These are phyloP conservation scores for Chlorella variabilis DNA, from an alignment of 163 green algal species.

Conservation along the genomic window DNA sequence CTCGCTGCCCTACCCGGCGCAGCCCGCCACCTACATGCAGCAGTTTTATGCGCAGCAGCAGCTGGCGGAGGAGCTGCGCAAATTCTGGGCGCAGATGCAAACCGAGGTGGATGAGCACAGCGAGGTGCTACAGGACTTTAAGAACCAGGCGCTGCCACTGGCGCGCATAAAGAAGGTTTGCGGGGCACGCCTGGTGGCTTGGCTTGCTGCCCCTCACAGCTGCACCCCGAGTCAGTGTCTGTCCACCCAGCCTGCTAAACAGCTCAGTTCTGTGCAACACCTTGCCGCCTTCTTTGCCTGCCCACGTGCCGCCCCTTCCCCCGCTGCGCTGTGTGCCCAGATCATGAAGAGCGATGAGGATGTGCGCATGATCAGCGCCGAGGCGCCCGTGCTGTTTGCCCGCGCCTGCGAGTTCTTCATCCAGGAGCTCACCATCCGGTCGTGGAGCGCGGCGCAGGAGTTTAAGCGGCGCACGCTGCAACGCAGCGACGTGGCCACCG, in stretches of 20 bases:
- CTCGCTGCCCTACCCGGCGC: not conserved
- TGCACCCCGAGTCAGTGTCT: not conserved
- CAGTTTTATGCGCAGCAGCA: constrained; percentile 24
- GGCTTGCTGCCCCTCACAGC: not conserved
- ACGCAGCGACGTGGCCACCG: constrained; percentile 93
- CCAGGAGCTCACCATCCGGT: constrained; percentile 94
- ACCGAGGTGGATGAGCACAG: constrained; percentile 62
- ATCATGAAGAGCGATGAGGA: constrained; percentile 99
- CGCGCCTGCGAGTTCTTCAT: constrained; percentile 99
- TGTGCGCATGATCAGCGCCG: constrained; percentile 95
- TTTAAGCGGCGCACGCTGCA: constrained; percentile 96
- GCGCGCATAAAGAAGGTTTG: constrained; percentile 97
- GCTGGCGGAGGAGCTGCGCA: constrained; percentile 56
- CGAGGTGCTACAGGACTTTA: constrained; percentile 87
- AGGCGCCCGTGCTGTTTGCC: constrained; percentile 97
- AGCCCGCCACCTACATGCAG: constrained; percentile 12
- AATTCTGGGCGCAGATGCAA: constrained; percentile 78
- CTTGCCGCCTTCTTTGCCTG: no score
- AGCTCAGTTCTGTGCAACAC: no score
- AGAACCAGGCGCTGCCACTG: constrained; percentile 96
- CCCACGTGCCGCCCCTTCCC: no score
- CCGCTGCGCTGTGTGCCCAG: constrained; percentile 50
- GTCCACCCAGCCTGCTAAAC: not conserved
- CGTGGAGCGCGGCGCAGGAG: constrained; percentile 95
- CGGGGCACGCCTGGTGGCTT: no score